Evolutionary conservation across 2,329 filamentous ascomycete genomes (phyloP), one percentile per base, ranked within the genome.

Genomic region (Zasmidium angulare): DNA sequence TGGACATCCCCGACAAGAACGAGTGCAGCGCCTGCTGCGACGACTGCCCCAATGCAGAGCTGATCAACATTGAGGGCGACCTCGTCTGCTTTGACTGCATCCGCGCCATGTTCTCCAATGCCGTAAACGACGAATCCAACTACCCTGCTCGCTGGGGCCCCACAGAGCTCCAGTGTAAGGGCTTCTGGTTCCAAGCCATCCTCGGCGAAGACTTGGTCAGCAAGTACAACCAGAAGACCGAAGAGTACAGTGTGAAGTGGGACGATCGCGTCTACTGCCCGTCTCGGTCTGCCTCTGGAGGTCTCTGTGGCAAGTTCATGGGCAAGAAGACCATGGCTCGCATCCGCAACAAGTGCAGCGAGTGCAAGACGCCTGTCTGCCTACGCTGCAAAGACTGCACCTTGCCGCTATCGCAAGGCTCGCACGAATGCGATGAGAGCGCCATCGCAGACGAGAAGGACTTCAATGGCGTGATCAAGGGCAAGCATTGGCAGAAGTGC

Each of bases 401-500:
- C 2, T 22, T 19, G 6, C 23, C 40, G 12, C 3, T 14, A 12
- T 20, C 40, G 12, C 3, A 14, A 12, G 29, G 23, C 20, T 6
- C 10, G 11, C 62, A 64, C n/a, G 31, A 52, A 10, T 64, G 62
- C 47, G 62, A 60, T 26, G 50, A 12, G 23, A 49, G 57, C 19
- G 12, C 47, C 19, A 46, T 48, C 19, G 54, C 58, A 21, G 29
- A 55, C 26, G 58, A 59, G 17, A 19, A 43, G 36, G 36, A 20
- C 21, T 63, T 66, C 21, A 21, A 12, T 4, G 58, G 56, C 1
- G 46, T 66, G 48, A 7, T 22, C 46, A 43, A 46, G 22, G 64
- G 64, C 0, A 55, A 51, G 24, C 55, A 64, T 7, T 66, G 57
- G 46, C 64, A 66, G 21, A 46, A 58, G 24, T 66, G 64, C 50